A percentile compares a stretch with the other conserved stretches of the same genome.
These are phyloP conservation scores for Monosporascus sp. DNA, from an alignment of 2,329 filamentous ascomycete genomes.

Conservation along the genomic window DNA sequence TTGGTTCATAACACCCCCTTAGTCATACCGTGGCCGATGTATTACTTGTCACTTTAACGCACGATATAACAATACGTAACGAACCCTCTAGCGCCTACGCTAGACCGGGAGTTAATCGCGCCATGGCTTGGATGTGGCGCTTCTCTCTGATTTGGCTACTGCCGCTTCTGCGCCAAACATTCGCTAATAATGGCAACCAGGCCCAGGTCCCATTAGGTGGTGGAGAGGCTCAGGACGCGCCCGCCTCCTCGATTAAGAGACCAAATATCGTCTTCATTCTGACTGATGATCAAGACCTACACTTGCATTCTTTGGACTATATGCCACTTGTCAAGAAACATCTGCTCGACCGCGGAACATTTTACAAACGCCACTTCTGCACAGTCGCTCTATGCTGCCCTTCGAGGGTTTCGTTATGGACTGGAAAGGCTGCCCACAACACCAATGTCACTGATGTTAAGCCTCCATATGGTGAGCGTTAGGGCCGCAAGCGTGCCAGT, in stretches of 20 bases:
- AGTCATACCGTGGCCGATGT: no score
- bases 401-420: slow-evolving; percentile 53
- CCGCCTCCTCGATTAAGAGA: neutral
- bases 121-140: neutral
- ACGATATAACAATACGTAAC: no score
- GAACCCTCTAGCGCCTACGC: no score
- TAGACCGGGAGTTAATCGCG: no score
- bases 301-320: neutral
- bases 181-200: neutral
- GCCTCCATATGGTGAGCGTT: slow-evolving; percentile 44
- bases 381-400: slow-evolving; percentile 49
- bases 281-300: neutral
- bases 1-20: no score
- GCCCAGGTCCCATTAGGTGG: neutral
- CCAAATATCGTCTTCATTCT: neutral
- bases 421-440: slow-evolving; percentile 55
- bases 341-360: neutral
- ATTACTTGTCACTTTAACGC: no score
- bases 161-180: neutral
- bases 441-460: slow-evolving; percentile 53
- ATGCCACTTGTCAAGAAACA: neutral
- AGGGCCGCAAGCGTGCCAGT: slow-evolving; percentile 31
- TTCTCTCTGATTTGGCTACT: neutral
- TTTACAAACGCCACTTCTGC: neutral
- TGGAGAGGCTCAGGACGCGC: neutral